Base-by-base conservation (phyloP, 140 eudicot genomes). In the Erigeron philadelphicus region DNA sequence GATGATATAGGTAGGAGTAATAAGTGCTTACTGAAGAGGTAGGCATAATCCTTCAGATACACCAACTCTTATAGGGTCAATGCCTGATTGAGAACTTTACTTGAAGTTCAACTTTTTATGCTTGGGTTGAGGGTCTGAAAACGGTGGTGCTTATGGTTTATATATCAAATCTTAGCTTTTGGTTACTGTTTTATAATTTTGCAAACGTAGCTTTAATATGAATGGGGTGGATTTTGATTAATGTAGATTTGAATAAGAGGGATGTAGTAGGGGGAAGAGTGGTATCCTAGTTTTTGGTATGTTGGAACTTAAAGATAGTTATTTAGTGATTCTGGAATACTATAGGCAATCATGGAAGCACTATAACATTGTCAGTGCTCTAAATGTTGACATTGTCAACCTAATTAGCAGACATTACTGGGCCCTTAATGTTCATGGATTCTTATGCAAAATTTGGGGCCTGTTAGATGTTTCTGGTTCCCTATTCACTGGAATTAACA, bases 241-340 rank as follows among this genome's bases (percentile, higher is more conserved):
- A 54, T 17, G 31, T 16, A 54, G 31, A 53, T 52, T 19, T n/a
- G 11, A 49, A 7, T 7, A 6, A 2, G 4, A 3, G 11, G 3
- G 11, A 1, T 3, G 38, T 31, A 31, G 38, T 31, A 31, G 60
- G 25, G 60, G 25, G 17, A 54, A n/a, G 15, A 54, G 60, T 7
- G 60, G 18, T 13, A 49, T 55, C 61, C 61, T 55, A n/a, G 35
- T 17, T n/a, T 55, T 8, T 55, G 31, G 61, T 55, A 55, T 55
- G 11, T 17, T 11, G 13, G 35, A 55, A 55, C 18, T 55, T 50
- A 48, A 15, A 48, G 54, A 15, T 49, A 3, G 15, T 10, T 13
- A 9, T 47, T 11, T 52, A 52, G 58, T 52, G 23, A 52, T n/a
- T 17, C 7, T 52, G 58, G 15, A 52, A 6, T n/a, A 52, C 15